Evolutionary conservation across 106 monocot genomes (phyloP).

Genomic region (Dactylorhiza incarnata): DNA sequence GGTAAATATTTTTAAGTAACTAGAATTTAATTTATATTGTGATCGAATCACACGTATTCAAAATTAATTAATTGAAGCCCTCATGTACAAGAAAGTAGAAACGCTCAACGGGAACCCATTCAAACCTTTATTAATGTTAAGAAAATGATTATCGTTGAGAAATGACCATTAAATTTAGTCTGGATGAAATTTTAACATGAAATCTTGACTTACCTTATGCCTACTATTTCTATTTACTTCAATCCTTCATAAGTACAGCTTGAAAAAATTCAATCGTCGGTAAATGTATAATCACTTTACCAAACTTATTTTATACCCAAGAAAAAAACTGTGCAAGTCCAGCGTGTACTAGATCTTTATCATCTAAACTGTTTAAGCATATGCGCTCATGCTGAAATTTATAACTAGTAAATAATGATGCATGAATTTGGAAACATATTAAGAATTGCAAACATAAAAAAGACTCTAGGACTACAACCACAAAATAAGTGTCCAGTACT

Average conservation of each 20-base stretch:
- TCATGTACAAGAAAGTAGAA: too few species aligned
- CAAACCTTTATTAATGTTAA: too few species aligned
- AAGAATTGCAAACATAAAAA: background rate
- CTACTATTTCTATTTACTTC: background rate
- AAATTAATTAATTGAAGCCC: too few species aligned
- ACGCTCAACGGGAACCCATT: too few species aligned
- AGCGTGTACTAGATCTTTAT: slow-evolving; percentile 2
- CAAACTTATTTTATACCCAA: background rate
- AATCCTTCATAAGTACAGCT: background rate
- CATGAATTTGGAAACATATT: background rate
- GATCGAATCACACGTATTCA: too few species aligned
- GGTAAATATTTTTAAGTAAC: too few species aligned
- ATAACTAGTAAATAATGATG: background rate
- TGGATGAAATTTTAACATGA: too few species aligned
- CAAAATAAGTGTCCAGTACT: background rate
- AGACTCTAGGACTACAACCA: background rate
- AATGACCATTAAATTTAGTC: too few species aligned
- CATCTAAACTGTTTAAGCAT: background rate
- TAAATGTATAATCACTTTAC: background rate
- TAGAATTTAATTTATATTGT: too few species aligned
- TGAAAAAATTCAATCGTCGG: background rate
- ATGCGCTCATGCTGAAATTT: background rate
- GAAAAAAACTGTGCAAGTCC: background rate
- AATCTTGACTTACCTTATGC: background rate
- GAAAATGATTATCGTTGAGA: too few species aligned